These are phyloP conservation scores for Parascedosporium putredinis DNA, from an alignment of 2,329 filamentous ascomycete genomes.

Conservation along the genomic window DNA sequence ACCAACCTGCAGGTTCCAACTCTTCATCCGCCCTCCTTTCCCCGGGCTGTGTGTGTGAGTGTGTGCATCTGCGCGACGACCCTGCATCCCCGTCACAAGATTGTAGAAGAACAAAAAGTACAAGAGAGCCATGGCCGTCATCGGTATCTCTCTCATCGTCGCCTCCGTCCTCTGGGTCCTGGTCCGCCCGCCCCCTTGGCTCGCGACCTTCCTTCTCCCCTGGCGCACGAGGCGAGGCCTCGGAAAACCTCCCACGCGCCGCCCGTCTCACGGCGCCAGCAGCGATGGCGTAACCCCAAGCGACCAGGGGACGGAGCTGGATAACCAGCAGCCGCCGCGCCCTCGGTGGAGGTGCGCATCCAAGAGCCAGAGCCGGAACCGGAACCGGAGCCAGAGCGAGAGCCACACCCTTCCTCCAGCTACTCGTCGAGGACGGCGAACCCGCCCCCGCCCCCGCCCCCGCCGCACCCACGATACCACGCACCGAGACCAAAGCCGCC, in stretches of 20 bases:
- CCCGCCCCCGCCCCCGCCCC: neutral
- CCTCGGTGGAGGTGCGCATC: neutral
- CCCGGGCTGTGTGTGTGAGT: too few species aligned
- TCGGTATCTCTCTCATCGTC: conserved; percentile 52
- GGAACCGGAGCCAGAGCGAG: too few species aligned
- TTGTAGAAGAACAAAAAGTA: too few species aligned
- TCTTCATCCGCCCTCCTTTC: too few species aligned
- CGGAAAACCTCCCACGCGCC: neutral
- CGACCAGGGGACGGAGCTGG: neutral
- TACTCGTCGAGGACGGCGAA: neutral
- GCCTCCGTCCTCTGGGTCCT: conserved; percentile 48
- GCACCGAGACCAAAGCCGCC: conserved; percentile 6
- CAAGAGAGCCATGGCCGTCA: conserved; percentile 46
- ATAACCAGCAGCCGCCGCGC: neutral
- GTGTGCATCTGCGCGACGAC: too few species aligned
- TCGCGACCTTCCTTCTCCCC: conserved; percentile 27
- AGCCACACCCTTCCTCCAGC: neutral
- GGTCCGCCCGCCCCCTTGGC: conserved; percentile 41
- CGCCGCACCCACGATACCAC: neutral
- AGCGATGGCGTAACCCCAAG: neutral
- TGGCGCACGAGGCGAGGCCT: conserved; percentile 12
- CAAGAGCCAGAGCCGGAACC: neutral
- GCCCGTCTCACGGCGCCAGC: neutral
- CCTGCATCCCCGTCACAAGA: too few species aligned
- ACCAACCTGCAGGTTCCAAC: too few species aligned